Evolutionary conservation across 176 grass and related monocot genomes (phyloP), one percentile per base, ranked within the genome.

Genomic region (Triticum timopheevii): DNA sequence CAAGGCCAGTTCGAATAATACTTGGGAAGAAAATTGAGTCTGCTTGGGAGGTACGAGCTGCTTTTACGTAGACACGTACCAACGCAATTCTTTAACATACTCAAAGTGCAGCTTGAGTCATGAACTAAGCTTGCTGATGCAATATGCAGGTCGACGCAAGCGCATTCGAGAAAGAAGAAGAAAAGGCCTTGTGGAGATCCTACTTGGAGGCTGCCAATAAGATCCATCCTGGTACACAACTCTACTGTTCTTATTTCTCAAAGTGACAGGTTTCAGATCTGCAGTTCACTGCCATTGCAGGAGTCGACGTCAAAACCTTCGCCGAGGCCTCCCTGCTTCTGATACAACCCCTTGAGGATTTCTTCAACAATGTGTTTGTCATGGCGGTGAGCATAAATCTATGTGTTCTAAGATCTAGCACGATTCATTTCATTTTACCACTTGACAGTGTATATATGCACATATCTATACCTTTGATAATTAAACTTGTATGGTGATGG

Each of bases 271-370:
- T 49, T 62, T 35, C 38, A 71, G 19, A 44, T 44, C 39, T 33
- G 3, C 24, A 23, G 35, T 19, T 62, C 47, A 58, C n/a, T 10
- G 30, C 80, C 38, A 71, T 50, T 87, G 11, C 89, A 98, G 96
- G 88, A 38, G 81, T 94, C 33, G 86, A 92, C 82, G 79, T 98
- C 58, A 88, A 83, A 89, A 88, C 78, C 58, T 98, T 98, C 34
- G 84, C 84, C 0, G 71, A 94, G 44, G 92, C 90, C 34, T 98
- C 96, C 62, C 76, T 95, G 64, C 28, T 88, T 25, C 86, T 98
- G 74, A 82, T 94, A 73, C 92, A 91, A 67, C 93, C 96, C 17
- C 92, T 98, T 25, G 93, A 98, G 69, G 96, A 98, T 95, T 98
- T 98, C 84, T 98, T 98, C 74, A 90, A 91, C 66, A 94, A 89